phyloP scores from a whole-genome alignment of 352 stramenopile species.

The Phytopythium helicoides region DNA sequence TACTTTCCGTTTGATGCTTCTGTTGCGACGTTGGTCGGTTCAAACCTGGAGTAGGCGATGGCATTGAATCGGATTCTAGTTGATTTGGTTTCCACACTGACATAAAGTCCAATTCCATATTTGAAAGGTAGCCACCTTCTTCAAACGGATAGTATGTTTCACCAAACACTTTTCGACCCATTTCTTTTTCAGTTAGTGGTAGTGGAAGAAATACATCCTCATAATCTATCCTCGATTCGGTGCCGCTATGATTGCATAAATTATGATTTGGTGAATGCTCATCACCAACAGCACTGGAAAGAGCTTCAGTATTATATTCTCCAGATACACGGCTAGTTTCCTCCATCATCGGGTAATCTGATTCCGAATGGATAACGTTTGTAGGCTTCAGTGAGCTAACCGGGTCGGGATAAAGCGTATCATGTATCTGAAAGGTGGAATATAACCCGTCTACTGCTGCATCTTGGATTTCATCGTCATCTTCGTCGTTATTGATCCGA shows the following conservation, averaged over 20 bases:
- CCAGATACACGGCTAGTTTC: no score
- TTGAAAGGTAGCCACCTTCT: slow-evolving; percentile 69
- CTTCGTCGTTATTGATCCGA: slow-evolving; percentile 67
- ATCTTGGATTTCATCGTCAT: slow-evolving; percentile 19
- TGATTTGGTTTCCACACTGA: slow-evolving; percentile 19
- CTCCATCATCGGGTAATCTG: no score
- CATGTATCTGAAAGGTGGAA: not conserved
- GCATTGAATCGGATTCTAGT: slow-evolving; percentile 27
- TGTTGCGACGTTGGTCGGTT: not conserved
- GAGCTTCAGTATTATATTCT: no score
- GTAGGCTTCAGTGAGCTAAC: no score
- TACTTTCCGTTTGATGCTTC: no score
- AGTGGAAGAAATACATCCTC: slow-evolving; percentile 7
- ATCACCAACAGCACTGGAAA: no score
- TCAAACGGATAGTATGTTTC: slow-evolving; percentile 88
- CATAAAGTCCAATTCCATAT: slow-evolving; percentile 35
- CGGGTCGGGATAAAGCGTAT: not conserved
- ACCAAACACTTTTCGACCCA: slow-evolving; percentile 76
- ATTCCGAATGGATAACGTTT: no score
- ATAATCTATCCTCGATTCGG: not conserved
- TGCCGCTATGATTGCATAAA: not conserved
- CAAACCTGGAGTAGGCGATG: not conserved
- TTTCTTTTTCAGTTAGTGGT: slow-evolving; percentile 74
- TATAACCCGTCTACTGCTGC: not conserved
- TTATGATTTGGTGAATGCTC: not conserved